Conservation (phyloP, 164 flowering plant genomes). For the Paratinospora sagittata region DNA sequence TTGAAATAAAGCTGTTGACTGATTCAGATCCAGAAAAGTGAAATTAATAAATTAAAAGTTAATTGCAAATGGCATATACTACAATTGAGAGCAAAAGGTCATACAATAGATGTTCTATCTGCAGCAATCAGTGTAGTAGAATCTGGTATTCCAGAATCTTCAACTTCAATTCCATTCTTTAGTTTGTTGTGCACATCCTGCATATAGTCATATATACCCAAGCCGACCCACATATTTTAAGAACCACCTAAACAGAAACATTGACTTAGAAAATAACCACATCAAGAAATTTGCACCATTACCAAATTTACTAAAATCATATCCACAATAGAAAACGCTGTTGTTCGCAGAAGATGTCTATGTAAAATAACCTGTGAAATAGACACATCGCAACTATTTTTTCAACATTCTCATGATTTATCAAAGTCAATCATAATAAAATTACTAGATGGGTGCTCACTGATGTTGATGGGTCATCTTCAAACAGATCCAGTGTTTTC, state of each 20-base stretch:
- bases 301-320: slow-evolving; percentile 65
- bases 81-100: slow-evolving; percentile 9
- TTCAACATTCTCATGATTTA: slow-evolving; percentile 2
- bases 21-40: neutral
- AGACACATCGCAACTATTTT: neutral
- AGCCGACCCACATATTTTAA: neutral
- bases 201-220: slow-evolving; percentile 11
- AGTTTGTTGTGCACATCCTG: slow-evolving; percentile 77
- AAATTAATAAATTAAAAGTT: neutral
- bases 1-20: neutral
- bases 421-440: slow-evolving; percentile 6
- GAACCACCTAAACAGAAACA: neutral
- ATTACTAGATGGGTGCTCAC: slow-evolving; percentile 36
- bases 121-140: slow-evolving; percentile 42
- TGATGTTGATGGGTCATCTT: slow-evolving; percentile 76
- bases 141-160: slow-evolving; percentile 48
- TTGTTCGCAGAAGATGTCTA: slow-evolving; percentile 73
- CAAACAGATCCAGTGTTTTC: slow-evolving; percentile 89
- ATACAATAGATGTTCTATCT: slow-evolving; percentile 71
- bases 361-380: slow-evolving; percentile 66
- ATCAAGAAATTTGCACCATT: slow-evolving; percentile 5
- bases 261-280: neutral
- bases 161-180: slow-evolving; percentile 76
- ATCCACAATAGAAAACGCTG: slow-evolving; percentile 69
- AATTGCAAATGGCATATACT: slow-evolving; percentile 4